A percentile compares a stretch with the other conserved stretches of the same genome.
Conservation (phyloP, 192 early-diverging fungal species). For the Coemansia sp. region DNA sequence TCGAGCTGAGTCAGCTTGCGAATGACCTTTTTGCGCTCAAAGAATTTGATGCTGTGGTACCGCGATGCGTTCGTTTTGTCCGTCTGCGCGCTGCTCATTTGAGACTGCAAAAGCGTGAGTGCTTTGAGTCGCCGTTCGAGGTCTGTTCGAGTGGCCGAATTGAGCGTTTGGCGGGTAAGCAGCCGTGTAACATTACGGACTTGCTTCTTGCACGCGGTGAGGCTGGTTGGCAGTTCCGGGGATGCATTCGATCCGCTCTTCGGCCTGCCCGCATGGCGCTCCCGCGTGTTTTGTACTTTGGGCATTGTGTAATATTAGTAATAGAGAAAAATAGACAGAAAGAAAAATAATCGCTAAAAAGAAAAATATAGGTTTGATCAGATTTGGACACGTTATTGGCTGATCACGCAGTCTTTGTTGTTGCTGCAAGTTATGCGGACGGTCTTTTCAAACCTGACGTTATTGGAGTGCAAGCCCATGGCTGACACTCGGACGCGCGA, state of each 20-base stretch:
- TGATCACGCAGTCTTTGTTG: slow-evolving; percentile 25
- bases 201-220: slow-evolving; percentile 37
- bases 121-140: slow-evolving; percentile 40
- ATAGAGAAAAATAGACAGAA: neutral
- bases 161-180: slow-evolving; percentile 9
- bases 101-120: slow-evolving; percentile 13
- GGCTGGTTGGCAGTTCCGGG: slow-evolving; percentile 24
- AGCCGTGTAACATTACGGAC: slow-evolving; percentile 31
- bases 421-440: slow-evolving; percentile 31
- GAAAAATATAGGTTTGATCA: slow-evolving; percentile 1
- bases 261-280: neutral
- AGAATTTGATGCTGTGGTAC: slow-evolving; percentile 43
- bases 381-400: neutral
- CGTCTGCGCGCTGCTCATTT: slow-evolving; percentile 18
- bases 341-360: slow-evolving; percentile 1
- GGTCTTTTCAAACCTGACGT: slow-evolving; percentile 45
- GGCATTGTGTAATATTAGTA: slow-evolving; percentile 12
- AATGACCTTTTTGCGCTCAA: slow-evolving; percentile 48
- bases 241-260: neutral
- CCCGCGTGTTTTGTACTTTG: neutral
- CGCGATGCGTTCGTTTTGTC: slow-evolving; percentile 32
- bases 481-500: slow-evolving; percentile 37
- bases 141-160: slow-evolving; percentile 29
- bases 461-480: slow-evolving; percentile 35
- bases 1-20: slow-evolving; percentile 29